A percentile compares a stretch with the other conserved stretches of the same genome.
Conservation (phyloP, 1,284 basidiomycete genomes). For the Stygiomarasmius scandens region DNA sequence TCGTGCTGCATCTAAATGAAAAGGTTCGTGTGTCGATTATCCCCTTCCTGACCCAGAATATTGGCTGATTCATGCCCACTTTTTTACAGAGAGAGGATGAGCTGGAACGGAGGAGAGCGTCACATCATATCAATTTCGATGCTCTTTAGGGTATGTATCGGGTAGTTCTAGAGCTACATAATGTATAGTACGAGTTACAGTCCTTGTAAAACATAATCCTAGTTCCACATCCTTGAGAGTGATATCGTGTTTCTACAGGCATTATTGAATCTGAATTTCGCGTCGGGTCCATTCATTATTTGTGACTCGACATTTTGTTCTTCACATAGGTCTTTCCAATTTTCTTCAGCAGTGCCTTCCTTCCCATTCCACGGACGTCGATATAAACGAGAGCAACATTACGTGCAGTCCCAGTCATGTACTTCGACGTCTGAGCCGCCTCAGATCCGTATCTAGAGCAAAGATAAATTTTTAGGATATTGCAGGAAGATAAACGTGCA, state of each 20-base stretch:
- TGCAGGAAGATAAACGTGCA: conserved; percentile 1
- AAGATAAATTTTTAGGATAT: background rate
- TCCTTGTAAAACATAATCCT: background rate
- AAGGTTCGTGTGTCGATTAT: conserved; percentile 77
- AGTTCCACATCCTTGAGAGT: background rate
- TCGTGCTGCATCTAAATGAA: conserved; percentile 89
- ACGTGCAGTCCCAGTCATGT: conserved; percentile 62
- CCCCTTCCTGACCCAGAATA: too few relatives aligned
- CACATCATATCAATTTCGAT: conserved; percentile 97
- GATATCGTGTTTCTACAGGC: too few relatives aligned
- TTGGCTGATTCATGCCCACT: conserved; percentile 9
- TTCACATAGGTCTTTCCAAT: conserved; percentile 60
- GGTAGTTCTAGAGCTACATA: background rate
- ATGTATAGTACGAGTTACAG: background rate
- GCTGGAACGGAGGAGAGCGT: conserved; percentile 80
- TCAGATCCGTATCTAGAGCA: conserved; percentile 61
- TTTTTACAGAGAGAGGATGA: conserved; percentile 89
- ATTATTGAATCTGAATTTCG: too few relatives aligned
- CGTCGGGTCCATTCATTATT: background rate
- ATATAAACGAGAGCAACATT: conserved; percentile 81
- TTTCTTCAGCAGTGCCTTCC: conserved; percentile 67
- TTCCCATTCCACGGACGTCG: conserved; percentile 72
- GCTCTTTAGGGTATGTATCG: conserved; percentile 59
- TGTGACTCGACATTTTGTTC: conserved; percentile 9
- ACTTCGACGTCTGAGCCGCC: conserved; percentile 58